Percentiles rank a stretch among this genome's conserved stretches.
Conservation (phyloP, 179 eudicot species). For the Carnegiea gigantea region DNA sequence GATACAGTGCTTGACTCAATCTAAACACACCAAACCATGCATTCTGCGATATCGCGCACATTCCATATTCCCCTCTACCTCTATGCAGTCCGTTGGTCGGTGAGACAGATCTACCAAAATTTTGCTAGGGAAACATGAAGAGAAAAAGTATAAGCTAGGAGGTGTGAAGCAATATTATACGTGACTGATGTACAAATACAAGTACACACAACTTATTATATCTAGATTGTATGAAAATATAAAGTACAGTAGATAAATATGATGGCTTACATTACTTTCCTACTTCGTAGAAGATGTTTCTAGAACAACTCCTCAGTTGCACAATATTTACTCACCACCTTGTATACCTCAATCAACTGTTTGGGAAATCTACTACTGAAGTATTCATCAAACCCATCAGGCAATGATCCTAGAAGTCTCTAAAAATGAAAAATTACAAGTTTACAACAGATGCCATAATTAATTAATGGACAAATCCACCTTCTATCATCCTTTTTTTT, state of each 20-base stretch:
- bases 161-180: no score
- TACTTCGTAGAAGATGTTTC: constrained; percentile 51
- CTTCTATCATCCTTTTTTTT: no score
- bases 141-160: no score
- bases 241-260: neutral
- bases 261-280: constrained; percentile 5
- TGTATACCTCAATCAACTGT: constrained; percentile 82
- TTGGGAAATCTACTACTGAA: constrained; percentile 69
- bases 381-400: constrained; percentile 86
- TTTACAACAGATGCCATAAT: neutral
- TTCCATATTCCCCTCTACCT: no score
- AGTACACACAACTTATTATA: constrained; percentile 10
- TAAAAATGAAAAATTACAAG: constrained; percentile 27
- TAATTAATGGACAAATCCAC: no score
- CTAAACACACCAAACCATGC: no score
- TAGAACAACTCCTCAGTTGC: constrained; percentile 58
- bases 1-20: no score
- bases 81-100: no score
- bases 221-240: neutral
- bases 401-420: constrained; percentile 74
- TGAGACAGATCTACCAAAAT: no score
- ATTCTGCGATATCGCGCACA: no score
- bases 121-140: no score
- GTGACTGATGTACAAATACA: neutral
- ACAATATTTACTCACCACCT: constrained; percentile 53